These are phyloP conservation scores for Phallus indusiatus DNA, from an alignment of 768 basidiomycete genomes.

Conservation along the genomic window DNA sequence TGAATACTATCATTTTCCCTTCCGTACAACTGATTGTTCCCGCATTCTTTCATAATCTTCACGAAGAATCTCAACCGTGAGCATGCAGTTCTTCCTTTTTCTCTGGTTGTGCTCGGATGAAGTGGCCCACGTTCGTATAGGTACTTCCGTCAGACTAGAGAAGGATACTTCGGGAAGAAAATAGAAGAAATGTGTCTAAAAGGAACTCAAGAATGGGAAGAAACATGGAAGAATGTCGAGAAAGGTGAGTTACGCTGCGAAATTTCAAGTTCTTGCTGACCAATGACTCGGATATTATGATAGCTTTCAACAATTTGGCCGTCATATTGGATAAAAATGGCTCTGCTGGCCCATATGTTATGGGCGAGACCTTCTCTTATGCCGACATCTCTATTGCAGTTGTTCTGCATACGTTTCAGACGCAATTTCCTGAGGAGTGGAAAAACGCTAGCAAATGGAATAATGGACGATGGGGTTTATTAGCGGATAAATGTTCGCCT, in stretches of 20 bases:
- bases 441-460: constrained; percentile 1
- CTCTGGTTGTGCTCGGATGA: too few relatives aligned
- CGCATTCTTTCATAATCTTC: not conserved
- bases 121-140: not conserved
- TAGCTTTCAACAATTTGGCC: constrained; percentile 7
- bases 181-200: not conserved
- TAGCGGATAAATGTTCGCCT: not conserved
- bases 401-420: not conserved
- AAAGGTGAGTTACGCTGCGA: not conserved
- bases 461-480: not conserved
- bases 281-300: too few relatives aligned
- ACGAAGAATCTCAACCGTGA: constrained; percentile 1
- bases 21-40: constrained; percentile 54
- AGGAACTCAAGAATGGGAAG: not conserved
- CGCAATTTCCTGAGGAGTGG: not conserved
- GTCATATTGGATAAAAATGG: constrained; percentile 22
- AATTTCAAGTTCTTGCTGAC: not conserved
- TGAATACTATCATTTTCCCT: constrained; percentile 31
- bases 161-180: not conserved
- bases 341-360: constrained; percentile 20
- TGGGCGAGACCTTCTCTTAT: constrained; percentile 29
- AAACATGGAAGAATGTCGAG: not conserved
- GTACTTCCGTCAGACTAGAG: not conserved
- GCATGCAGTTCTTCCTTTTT: not conserved
- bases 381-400: constrained; percentile 26